Evolutionary conservation across 78 protist genomes (phyloP), one percentile per base, ranked within the genome.

Genomic region (Dictyostelium brefeldianum): DNA sequence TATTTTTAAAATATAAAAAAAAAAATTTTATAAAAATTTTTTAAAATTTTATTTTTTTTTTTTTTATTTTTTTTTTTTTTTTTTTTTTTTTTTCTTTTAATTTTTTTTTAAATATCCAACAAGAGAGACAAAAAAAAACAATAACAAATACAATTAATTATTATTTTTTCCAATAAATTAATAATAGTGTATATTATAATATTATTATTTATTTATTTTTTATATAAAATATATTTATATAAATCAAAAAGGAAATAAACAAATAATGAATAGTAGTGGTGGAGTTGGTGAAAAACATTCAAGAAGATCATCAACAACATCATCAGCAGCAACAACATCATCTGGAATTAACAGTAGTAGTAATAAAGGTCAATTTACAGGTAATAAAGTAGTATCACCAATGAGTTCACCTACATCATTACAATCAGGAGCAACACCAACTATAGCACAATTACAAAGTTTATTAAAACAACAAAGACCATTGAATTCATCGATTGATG

Each of bases 371-470:
- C n/a, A 27, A 6, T 22, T 29, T 20, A 43, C 56, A 41, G 50
- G 57, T 43, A 27, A 36, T 69, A 69, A 27, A 69, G 54, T 27
- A 71, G 31, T 29, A 41, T 29, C 79, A 71, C 79, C 50, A 5
- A 71, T 71, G 79, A 43, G 79, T 20, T 71, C 79, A 71, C 31
- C 46, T 14, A 71, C 41, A 51, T 18, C 27, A 3, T n/a, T 27
- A n/a, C 54, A 41, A 27, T 41, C 27, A 41, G 79, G 79, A 41
- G 79, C 48, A 27, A 71, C 79, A 41, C 57, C 54, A n/a, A 43
- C 54, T 0, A 71, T 43, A 27, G 54, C 50, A 71, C 79, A 71
- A 43, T n/a, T 71, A n/a, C 57, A 31, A 48, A 48, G 81, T 75
- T 46, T 75, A 48, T n/a, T 75, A 25, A 43, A 48, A 75, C 64